Percentiles rank a stretch among this genome's conserved stretches.
Conservation (phyloP, 345 rosid species). For the Eucalyptus cloeziana region DNA sequence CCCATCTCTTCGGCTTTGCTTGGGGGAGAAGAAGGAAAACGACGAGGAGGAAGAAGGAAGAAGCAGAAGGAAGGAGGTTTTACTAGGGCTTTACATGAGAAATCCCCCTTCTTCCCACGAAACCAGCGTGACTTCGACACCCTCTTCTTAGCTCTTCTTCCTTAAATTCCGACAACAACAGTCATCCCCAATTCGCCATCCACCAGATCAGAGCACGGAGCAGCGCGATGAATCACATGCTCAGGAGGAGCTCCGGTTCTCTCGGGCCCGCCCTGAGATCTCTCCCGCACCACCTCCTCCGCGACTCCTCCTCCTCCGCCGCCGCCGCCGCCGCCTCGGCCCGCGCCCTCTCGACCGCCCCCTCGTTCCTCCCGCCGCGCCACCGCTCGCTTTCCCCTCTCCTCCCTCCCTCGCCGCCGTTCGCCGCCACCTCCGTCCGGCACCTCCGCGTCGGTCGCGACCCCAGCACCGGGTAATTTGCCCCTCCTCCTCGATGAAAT, state of each 20-base stretch:
- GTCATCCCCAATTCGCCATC: background rate
- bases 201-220: background rate
- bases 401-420: conserved; percentile 1
- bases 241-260: background rate
- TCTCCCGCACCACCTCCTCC: background rate
- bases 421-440: conserved; percentile 22
- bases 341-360: conserved; percentile 1
- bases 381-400: background rate
- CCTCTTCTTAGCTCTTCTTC: background rate
- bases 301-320: conserved; percentile 7
- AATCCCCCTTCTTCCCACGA: background rate
- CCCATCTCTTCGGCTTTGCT: background rate
- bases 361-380: background rate
- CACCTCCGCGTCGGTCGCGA: conserved; percentile 31
- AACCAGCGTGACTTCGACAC: background rate
- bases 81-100: conserved; percentile 1
- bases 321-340: background rate
- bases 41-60: background rate
- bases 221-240: background rate
- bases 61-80: background rate
- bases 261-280: conserved; percentile 8
- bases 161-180: background rate
- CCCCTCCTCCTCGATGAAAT: background rate
- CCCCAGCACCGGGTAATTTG: conserved; percentile 16
- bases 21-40: background rate